Percentiles rank a stretch among this genome's conserved stretches.
These are phyloP conservation scores for Penicillium desertorum DNA, from an alignment of 495 filamentous ascomycete genomes.

Conservation along the genomic window DNA sequence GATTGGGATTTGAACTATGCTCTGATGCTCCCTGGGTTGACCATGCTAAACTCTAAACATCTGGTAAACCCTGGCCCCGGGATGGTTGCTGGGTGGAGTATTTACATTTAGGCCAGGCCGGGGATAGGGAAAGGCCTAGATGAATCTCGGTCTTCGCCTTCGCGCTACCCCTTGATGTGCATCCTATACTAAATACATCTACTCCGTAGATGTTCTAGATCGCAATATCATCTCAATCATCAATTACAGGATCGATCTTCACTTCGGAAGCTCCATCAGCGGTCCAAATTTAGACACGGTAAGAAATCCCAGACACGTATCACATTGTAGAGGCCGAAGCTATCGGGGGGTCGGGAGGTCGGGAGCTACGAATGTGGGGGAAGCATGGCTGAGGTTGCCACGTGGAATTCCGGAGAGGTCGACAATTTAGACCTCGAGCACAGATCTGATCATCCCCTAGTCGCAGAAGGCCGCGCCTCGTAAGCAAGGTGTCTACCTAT, in stretches of 20 bases:
- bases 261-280: neutral
- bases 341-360: neutral
- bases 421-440: neutral
- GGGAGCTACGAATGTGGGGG: slow-evolving; percentile 5
- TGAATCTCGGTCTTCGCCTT: neutral
- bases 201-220: neutral
- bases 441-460: neutral
- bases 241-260: neutral
- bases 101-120: slow-evolving; percentile 5
- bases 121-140: slow-evolving; percentile 1
- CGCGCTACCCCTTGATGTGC: neutral
- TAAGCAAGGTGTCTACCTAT: neutral
- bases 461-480: neutral
- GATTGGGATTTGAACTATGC: slow-evolving; percentile 20
- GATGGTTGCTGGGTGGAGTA: neutral
- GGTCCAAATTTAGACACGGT: neutral
- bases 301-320: neutral
- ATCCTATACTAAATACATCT: neutral
- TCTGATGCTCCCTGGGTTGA: slow-evolving; percentile 13
- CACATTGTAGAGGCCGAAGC: neutral
- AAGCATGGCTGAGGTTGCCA: slow-evolving; percentile 6
- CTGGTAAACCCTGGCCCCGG: neutral
- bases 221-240: neutral
- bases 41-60: slow-evolving; percentile 9
- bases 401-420: slow-evolving; percentile 4